These are phyloP conservation scores for Verticillium tricorpus DNA, from an alignment of 2,329 filamentous ascomycete species.

Conservation along the genomic window DNA sequence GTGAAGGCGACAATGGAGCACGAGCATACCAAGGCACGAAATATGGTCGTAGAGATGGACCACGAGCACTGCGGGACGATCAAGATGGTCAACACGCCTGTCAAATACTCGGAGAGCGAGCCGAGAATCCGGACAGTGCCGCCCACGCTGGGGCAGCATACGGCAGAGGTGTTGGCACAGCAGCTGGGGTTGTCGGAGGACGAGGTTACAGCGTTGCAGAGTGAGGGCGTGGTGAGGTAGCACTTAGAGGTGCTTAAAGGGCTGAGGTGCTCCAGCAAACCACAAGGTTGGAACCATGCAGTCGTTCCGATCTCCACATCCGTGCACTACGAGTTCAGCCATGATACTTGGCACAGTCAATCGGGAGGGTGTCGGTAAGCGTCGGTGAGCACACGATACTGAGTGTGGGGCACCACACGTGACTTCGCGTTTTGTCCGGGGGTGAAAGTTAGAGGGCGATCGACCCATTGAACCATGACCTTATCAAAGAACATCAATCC, in stretches of 20 bases:
- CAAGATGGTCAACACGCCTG: conserved; percentile 86
- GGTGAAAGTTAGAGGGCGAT: background rate
- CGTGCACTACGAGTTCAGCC: no score
- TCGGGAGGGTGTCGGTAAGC: background rate
- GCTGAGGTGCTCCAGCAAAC: background rate
- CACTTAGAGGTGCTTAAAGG: background rate
- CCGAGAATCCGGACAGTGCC: conserved; percentile 74
- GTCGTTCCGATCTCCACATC: no score
- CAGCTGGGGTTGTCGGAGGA: conserved; percentile 55
- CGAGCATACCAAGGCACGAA: conserved; percentile 75
- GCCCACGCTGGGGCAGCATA: conserved; percentile 84
- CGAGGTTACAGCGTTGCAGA: conserved; percentile 59
- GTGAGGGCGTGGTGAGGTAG: conserved; percentile 61
- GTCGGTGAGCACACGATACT: background rate
- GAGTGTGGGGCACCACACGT: background rate
- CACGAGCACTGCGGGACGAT: conserved; percentile 80
- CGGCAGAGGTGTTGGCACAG: conserved; percentile 66
- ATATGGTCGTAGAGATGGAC: conserved; percentile 86
- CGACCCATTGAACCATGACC: background rate
- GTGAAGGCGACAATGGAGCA: conserved; percentile 80
- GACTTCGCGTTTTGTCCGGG: conserved; percentile 3
- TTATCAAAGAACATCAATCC: background rate
- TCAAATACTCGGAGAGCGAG: conserved; percentile 84
- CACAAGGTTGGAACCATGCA: no score
- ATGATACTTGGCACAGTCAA: background rate